These are phyloP conservation scores for Pyropia yezoensis DNA, from an alignment of 23 red algal species.

Conservation along the genomic window DNA sequence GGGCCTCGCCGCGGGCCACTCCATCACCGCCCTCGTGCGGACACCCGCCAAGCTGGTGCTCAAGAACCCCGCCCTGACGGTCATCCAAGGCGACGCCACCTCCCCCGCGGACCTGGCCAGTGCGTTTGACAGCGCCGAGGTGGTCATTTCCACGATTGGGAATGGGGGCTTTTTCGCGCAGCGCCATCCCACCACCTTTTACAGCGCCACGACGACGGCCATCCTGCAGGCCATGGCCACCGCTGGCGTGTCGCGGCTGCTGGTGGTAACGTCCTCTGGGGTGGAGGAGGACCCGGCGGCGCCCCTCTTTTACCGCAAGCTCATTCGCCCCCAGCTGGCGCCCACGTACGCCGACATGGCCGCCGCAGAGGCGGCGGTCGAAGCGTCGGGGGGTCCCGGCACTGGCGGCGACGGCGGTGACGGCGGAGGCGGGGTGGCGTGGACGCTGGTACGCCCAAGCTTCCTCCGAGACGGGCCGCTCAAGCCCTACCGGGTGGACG, in stretches of 20 bases:
- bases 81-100: constrained; percentile 1
- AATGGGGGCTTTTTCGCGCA: constrained; percentile 11
- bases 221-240: constrained; percentile 19
- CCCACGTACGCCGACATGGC: constrained; percentile 53
- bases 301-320: constrained; percentile 30
- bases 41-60: constrained; percentile 30
- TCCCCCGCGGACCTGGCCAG: no score
- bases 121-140: constrained; percentile 22
- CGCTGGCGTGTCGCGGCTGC: constrained; percentile 24
- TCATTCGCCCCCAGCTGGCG: constrained; percentile 38
- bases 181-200: constrained; percentile 28
- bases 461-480: constrained; percentile 13
- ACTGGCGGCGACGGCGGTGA: no score
- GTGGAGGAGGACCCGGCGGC: constrained; percentile 51
- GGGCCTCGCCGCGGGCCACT: constrained; percentile 12
- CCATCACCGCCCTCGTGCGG: constrained; percentile 30
- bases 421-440: constrained; percentile 22
- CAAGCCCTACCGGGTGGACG: constrained; percentile 21
- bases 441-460: constrained; percentile 32
- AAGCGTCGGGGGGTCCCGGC: not conserved
- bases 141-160: constrained; percentile 24
- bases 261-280: constrained; percentile 30
- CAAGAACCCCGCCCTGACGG: constrained; percentile 4
- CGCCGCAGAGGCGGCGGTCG: constrained; percentile 27
- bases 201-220: constrained; percentile 10